Evolutionary conservation across 2,329 filamentous ascomycete species (phyloP).

Genomic region (Colletotrichum higginsianum): DNA sequence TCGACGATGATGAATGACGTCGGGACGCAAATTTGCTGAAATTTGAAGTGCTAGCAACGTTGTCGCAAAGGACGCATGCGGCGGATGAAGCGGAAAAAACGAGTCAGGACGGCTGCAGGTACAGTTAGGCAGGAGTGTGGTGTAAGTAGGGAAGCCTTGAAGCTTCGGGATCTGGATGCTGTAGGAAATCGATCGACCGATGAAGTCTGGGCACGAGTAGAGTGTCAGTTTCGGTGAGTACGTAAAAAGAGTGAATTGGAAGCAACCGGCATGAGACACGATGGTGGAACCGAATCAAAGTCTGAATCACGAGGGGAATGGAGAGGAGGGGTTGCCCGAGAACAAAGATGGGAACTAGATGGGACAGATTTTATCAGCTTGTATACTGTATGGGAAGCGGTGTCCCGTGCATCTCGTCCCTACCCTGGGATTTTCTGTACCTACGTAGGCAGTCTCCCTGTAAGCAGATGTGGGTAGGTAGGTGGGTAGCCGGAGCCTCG

Average conservation of each 20-base stretch:
- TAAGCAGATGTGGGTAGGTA: background rate
- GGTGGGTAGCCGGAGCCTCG: background rate
- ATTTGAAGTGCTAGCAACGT: too few relatives aligned
- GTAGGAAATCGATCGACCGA: background rate
- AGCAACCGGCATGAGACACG: conserved; percentile 8
- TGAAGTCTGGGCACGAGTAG: background rate
- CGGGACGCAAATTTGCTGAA: background rate
- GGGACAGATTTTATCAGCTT: background rate
- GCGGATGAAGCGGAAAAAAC: background rate
- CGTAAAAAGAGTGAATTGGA: background rate
- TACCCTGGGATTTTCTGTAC: too few relatives aligned
- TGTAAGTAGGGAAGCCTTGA: background rate
- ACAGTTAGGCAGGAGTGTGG: background rate
- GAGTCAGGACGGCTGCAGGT: background rate
- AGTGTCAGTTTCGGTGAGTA: background rate
- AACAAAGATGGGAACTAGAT: background rate
- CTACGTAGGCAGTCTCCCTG: too few relatives aligned
- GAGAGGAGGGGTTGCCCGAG: background rate
- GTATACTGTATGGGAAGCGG: background rate
- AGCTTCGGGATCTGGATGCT: background rate
- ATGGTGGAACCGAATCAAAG: conserved; percentile 12
- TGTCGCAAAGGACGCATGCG: background rate
- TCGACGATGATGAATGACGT: background rate
- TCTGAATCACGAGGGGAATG: conserved; percentile 23
- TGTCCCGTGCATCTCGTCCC: background rate